Percentiles rank a stretch among this genome's conserved stretches.
These are phyloP conservation scores for Actinomucor elegans DNA, from an alignment of 371 early-diverging fungal species.

Conservation along the genomic window DNA sequence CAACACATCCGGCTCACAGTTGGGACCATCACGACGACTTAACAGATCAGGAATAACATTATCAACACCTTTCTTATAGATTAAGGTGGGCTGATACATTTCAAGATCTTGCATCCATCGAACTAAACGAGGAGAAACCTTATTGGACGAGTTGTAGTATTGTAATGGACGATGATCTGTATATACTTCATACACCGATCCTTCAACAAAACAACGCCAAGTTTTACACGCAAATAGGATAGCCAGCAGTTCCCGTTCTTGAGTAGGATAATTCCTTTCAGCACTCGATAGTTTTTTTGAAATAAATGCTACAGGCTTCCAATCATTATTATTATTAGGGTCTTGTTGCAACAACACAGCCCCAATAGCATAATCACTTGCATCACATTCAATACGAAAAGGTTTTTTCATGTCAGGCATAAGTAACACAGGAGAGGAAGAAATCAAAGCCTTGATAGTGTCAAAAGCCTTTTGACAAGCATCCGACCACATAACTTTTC, in stretches of 20 bases:
- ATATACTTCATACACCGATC: conserved; percentile 14
- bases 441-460: conserved; percentile 3
- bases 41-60: conserved; percentile 24
- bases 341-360: conserved; percentile 29
- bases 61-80: conserved; percentile 26
- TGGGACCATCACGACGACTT: conserved; percentile 13
- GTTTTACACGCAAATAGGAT: conserved; percentile 27
- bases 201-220: conserved; percentile 34
- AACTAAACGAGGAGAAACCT: conserved; percentile 1
- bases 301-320: conserved; percentile 9
- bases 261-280: conserved; percentile 32
- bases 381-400: conserved; percentile 19
- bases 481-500: neutral
- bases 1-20: neutral
- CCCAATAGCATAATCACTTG: conserved; percentile 24
- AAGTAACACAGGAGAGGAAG: conserved; percentile 6
- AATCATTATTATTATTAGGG: neutral
- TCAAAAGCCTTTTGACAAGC: conserved; percentile 3
- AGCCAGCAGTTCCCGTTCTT: conserved; percentile 35
- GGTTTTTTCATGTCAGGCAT: conserved; percentile 21
- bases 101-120: conserved; percentile 32
- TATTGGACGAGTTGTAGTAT: conserved; percentile 3
- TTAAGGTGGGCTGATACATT: conserved; percentile 29
- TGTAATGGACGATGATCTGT: conserved; percentile 30
- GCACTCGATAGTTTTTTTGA: conserved; percentile 29